Base-by-base conservation (phyloP, 2,329 filamentous ascomycete species). In the Samsoniella hepiali region DNA sequence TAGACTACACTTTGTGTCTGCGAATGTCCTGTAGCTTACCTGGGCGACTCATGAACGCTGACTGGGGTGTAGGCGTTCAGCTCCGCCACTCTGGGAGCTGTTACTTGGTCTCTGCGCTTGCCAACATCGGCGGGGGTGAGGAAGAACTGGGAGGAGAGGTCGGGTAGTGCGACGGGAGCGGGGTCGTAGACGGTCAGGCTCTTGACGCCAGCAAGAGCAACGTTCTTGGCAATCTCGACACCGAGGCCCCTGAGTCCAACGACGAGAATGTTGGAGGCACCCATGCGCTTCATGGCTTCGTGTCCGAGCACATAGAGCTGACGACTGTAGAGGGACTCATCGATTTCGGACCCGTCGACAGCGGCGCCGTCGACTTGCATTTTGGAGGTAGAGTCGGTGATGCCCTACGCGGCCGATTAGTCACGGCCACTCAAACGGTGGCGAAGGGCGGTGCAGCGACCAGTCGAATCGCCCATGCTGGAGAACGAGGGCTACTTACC, bases 171-270 rank as follows among this genome's bases (percentile, higher is more conserved):
- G 61, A 91, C 90, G 49, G 91, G 91, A 55, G 88, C 87, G 54
- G 95, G 94, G 74, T 99, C 95, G 81, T 93, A 91, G 62, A 99
- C 85, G 1, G 94, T 95, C 69, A 99, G 81, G 73, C 93, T 97
- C 84, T 99, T 99, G 79, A 99, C 95, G 75, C 95, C 95, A 70
- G 95, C 95, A 70, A 99, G 88, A 65, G 95, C 95, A 72, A 99
- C 92, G 73, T 99, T 99, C 85, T 99, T 99, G 73, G 95, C 94
- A 71, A 99, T 95, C 79, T 99, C 95, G 63, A 97, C 94, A 81
- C 95, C 95, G 47, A 99, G 85, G 58, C 95, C 95, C 76, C 95
- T 94, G 69, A 98, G 82, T 67, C 95, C 95, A 66, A 94, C 90
- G 63, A 99, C 84, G 60, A 99, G 90, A 65, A 99, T 86, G 74